Evolutionary conservation across 441 rosid species (phyloP).

Genomic region (Gossypium trilobum): DNA sequence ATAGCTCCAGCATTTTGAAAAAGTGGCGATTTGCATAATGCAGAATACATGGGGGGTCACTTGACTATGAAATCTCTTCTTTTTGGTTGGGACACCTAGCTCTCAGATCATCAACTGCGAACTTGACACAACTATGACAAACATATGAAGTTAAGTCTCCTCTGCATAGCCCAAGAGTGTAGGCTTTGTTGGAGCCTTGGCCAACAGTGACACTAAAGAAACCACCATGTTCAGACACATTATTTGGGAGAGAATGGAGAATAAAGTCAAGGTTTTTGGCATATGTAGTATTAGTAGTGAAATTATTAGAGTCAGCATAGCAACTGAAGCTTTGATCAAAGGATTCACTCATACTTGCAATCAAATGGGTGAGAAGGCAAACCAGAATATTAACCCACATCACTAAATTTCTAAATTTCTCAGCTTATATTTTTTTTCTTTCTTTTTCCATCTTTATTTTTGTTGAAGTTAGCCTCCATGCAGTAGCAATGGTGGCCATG

Average conservation of each 20-base stretch:
- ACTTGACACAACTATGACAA: too few relatives aligned
- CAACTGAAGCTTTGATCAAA: neutral
- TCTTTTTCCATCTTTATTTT: too few relatives aligned
- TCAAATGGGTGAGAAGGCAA: neutral
- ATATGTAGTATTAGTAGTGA: neutral
- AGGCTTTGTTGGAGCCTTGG: neutral
- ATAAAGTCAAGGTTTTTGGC: slow-evolving; percentile 1
- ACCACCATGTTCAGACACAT: neutral
- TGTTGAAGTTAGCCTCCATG: too few relatives aligned
- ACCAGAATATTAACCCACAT: neutral
- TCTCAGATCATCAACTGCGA: neutral
- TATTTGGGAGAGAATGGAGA: slow-evolving; percentile 14
- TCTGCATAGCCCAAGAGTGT: neutral
- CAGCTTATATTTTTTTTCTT: too few relatives aligned
- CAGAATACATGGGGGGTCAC: too few relatives aligned
- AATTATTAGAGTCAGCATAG: slow-evolving; percentile 10
- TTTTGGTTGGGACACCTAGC: too few relatives aligned
- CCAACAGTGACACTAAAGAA: slow-evolving; percentile 6
- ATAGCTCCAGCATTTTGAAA: too few relatives aligned
- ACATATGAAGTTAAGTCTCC: too few relatives aligned
- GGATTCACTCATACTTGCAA: neutral
- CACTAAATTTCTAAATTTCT: too few relatives aligned
- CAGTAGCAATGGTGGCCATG: too few relatives aligned
- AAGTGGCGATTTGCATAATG: too few relatives aligned
- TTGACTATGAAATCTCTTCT: too few relatives aligned